Evolutionary conservation across 352 stramenopile species (phyloP).

Genomic region (Labyrinthula sp.): DNA sequence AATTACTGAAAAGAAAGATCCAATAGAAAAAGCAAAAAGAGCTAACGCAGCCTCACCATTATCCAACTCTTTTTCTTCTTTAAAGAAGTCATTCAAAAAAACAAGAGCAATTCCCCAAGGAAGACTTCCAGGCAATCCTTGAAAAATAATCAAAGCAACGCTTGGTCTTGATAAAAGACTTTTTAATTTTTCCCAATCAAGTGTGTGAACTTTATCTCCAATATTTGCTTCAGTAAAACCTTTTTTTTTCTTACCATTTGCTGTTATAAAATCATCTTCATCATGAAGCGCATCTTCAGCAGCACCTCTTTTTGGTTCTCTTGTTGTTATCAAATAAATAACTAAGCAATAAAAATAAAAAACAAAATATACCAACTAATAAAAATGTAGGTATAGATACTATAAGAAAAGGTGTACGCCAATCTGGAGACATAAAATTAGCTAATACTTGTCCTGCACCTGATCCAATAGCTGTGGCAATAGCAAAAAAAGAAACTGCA

Average conservation of each 20-base stretch:
- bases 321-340: conserved; percentile 35
- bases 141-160: conserved; percentile 37
- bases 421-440: conserved; percentile 33
- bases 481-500: conserved; percentile 34
- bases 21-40: too few relatives aligned
- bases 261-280: background rate
- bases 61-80: too few relatives aligned
- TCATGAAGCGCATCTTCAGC: conserved; percentile 31
- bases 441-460: conserved; percentile 43
- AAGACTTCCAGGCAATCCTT: conserved; percentile 40
- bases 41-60: too few relatives aligned
- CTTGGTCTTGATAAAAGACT: conserved; percentile 2
- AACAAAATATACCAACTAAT: conserved; percentile 37
- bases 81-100: too few relatives aligned
- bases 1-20: too few relatives aligned
- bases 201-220: too few relatives aligned
- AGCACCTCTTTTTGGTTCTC: conserved; percentile 39
- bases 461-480: conserved; percentile 39
- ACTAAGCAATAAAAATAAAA: too few relatives aligned
- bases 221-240: too few relatives aligned
- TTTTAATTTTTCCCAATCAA: conserved; percentile 21
- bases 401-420: conserved; percentile 45
- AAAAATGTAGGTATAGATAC: conserved; percentile 39
- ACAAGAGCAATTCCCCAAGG: conserved; percentile 45
- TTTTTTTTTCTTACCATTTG: conserved; percentile 11